phyloP scores from a whole-genome alignment of 148 eudicot species.

The Pouteria glomerata region DNA sequence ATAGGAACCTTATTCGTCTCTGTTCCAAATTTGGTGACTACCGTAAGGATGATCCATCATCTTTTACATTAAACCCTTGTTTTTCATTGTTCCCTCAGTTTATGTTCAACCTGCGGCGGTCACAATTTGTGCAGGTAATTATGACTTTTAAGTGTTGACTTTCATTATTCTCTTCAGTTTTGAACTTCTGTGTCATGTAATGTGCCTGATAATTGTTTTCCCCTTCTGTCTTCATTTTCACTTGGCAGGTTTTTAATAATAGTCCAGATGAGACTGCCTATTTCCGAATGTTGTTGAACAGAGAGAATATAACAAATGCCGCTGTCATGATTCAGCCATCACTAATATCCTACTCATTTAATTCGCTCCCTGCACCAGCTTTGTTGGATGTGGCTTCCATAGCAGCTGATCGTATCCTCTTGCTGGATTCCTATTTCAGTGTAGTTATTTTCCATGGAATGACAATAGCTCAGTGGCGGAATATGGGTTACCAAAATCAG shows the following conservation, averaged over 20 bases:
- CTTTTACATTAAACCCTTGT: conserved; percentile 82
- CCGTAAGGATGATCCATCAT: conserved; percentile 86
- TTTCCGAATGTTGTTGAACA: conserved; percentile 83
- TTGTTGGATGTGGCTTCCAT: conserved; percentile 84
- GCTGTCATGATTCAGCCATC: conserved; percentile 97
- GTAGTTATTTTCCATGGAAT: conserved; percentile 94
- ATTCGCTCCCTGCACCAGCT: conserved; percentile 78
- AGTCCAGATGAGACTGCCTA: conserved; percentile 99
- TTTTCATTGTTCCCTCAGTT: conserved; percentile 95
- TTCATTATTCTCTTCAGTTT: not conserved
- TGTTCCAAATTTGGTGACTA: conserved; percentile 94
- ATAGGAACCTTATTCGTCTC: conserved; percentile 81
- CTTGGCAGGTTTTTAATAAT: conserved; percentile 69
- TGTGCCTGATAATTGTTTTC: not conserved
- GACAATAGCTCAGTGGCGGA: conserved; percentile 96
- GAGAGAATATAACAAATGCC: conserved; percentile 77
- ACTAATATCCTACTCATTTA: conserved; percentile 79
- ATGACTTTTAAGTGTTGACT: not conserved
- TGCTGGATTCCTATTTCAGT: conserved; percentile 89
- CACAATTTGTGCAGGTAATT: conserved; percentile 90
- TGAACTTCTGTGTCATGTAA: not conserved
- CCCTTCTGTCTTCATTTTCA: not conserved
- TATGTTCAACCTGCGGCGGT: conserved; percentile 83
- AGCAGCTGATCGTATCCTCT: conserved; percentile 76
- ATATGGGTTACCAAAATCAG: conserved; percentile 85